Evolutionary conservation across 2,329 filamentous ascomycete genomes (phyloP).

Genomic region (Trichoderma koningii): DNA sequence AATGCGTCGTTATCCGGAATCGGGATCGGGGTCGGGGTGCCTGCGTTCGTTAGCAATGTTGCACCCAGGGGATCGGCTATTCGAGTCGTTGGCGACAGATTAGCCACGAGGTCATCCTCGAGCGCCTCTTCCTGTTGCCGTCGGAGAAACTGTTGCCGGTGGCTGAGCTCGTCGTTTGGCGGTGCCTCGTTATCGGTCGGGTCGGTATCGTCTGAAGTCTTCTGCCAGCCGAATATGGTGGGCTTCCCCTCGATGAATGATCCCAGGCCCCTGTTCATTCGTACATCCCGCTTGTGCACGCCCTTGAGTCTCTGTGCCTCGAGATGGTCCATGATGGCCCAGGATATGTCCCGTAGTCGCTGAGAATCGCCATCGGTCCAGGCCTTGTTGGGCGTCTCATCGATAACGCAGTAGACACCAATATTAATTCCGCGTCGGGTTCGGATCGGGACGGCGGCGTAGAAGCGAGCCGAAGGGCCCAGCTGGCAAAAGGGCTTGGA

Average conservation of each 20-base stretch:
- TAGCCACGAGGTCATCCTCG: neutral
- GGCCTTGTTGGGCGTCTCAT: conserved; percentile 17
- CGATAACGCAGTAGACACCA: conserved; percentile 43
- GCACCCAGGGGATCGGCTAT: neutral
- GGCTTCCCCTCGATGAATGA: conserved; percentile 42
- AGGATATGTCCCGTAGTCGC: conserved; percentile 35
- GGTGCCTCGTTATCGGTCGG: conserved; percentile 23
- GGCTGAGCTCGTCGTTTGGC: conserved; percentile 30
- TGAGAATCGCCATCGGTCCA: conserved; percentile 37
- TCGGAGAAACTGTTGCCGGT: conserved; percentile 27
- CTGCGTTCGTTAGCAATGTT: neutral
- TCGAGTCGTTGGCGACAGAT: neutral
- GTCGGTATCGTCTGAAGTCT: neutral
- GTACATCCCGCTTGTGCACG: conserved; percentile 38
- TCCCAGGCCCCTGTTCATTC: conserved; percentile 43
- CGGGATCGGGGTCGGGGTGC: neutral
- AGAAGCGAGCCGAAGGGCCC: conserved; percentile 39
- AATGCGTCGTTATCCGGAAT: neutral
- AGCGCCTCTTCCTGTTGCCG: neutral
- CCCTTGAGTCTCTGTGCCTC: conserved; percentile 37
- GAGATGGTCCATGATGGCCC: conserved; percentile 43
- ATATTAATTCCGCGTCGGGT: conserved; percentile 46
- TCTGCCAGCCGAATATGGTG: conserved; percentile 36
- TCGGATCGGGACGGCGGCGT: conserved; percentile 46
- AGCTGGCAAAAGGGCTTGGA: conserved; percentile 33